Percentiles rank a stretch among this genome's conserved stretches.
Conservation (phyloP, 2,329 filamentous ascomycete genomes). For the Colletotrichum sojae region DNA sequence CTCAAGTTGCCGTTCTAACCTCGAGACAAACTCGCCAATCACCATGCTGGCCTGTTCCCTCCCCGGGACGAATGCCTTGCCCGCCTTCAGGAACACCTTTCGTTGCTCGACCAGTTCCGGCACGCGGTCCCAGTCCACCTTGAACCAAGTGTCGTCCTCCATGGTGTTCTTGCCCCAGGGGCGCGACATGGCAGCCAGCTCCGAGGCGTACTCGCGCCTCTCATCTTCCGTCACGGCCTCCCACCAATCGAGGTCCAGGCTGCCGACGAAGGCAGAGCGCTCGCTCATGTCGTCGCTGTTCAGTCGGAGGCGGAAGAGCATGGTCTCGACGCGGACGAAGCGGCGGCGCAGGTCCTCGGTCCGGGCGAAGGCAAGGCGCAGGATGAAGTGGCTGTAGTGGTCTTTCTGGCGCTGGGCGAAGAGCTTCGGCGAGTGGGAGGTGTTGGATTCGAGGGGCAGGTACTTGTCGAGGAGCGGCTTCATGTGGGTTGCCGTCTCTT, state of each 20-base stretch:
- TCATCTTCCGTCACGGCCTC: slow-evolving; percentile 86
- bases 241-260: slow-evolving; percentile 90
- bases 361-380: slow-evolving; percentile 90
- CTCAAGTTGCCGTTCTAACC: slow-evolving; percentile 86
- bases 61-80: slow-evolving; percentile 92
- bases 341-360: slow-evolving; percentile 91
- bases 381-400: slow-evolving; percentile 97
- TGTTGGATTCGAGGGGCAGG: slow-evolving; percentile 83
- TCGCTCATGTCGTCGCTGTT: slow-evolving; percentile 82
- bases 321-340: slow-evolving; percentile 88
- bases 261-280: slow-evolving; percentile 81
- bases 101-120: slow-evolving; percentile 89
- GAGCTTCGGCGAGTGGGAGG: slow-evolving; percentile 71
- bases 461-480: slow-evolving; percentile 89
- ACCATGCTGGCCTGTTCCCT: slow-evolving; percentile 92
- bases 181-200: slow-evolving; percentile 68
- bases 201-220: slow-evolving; percentile 72
- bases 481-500: slow-evolving; percentile 88
- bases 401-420: slow-evolving; percentile 88
- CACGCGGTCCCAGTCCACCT: slow-evolving; percentile 95
- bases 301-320: slow-evolving; percentile 88
- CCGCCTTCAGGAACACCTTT: slow-evolving; percentile 81
- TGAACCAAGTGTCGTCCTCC: slow-evolving; percentile 93
- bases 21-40: slow-evolving; percentile 84
- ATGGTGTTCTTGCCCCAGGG: slow-evolving; percentile 58